These are phyloP conservation scores for Trichoderma semiorbis DNA, from an alignment of 2,329 filamentous ascomycete species.

Conservation along the genomic window DNA sequence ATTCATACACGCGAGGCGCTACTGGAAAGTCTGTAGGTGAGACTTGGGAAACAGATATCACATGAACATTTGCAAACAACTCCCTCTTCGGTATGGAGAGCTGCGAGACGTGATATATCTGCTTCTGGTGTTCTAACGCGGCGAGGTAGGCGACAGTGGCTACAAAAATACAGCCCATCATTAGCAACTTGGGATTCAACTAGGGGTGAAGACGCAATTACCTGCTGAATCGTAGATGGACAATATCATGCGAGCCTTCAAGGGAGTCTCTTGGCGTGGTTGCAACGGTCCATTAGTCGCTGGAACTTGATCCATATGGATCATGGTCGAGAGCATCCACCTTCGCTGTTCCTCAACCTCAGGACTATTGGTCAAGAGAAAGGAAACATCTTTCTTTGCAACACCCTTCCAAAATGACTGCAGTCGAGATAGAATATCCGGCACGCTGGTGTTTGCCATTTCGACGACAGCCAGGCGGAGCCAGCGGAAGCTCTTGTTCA, in stretches of 20 bases:
- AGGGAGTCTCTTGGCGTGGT: background rate
- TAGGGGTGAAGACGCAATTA: constrained; percentile 25
- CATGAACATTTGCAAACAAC: constrained; percentile 39
- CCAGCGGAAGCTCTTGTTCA: background rate
- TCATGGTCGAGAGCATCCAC: constrained; percentile 60
- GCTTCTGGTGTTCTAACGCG: constrained; percentile 37
- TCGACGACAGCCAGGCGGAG: background rate
- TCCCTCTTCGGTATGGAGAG: constrained; percentile 35
- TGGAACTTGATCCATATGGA: constrained; percentile 40
- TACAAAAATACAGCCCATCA: constrained; percentile 23
- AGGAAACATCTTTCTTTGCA: background rate
- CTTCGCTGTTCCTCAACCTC: constrained; percentile 18
- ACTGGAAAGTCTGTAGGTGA: constrained; percentile 37
- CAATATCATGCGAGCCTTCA: constrained; percentile 31
- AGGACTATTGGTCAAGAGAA: background rate
- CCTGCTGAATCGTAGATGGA: constrained; percentile 52
- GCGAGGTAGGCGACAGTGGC: constrained; percentile 50
- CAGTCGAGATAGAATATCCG: constrained; percentile 20
- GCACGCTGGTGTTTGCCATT: constrained; percentile 5
- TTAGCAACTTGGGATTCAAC: background rate
- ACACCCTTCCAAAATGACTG: constrained; percentile 11
- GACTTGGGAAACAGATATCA: constrained; percentile 38
- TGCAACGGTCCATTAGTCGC: constrained; percentile 17
- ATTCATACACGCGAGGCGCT: constrained; percentile 43
- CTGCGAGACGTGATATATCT: constrained; percentile 46